Evolutionary conservation across 176 grass and related monocot genomes (phyloP).

Genomic region (Poa annua): DNA sequence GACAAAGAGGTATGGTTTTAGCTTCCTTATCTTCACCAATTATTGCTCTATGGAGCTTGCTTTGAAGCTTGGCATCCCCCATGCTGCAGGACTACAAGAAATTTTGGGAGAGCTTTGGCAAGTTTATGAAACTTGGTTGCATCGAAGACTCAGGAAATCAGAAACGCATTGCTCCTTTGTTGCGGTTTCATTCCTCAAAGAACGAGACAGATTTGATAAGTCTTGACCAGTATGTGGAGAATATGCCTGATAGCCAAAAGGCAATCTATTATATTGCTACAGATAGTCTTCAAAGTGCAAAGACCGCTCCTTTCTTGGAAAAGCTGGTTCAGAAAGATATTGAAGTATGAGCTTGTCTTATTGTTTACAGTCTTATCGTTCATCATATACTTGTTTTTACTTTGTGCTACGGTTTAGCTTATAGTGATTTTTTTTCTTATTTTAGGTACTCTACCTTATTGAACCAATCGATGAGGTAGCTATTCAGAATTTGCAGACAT

Average conservation of each 20-base stretch:
- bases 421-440: conserved; percentile 19
- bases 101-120: conserved; percentile 97
- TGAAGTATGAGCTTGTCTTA: conserved; percentile 49
- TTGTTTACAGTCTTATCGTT: neutral
- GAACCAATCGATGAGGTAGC: conserved; percentile 94
- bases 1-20: conserved; percentile 63
- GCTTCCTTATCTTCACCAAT: neutral
- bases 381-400: neutral
- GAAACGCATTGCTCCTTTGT: conserved; percentile 66
- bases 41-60: neutral
- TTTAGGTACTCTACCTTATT: conserved; percentile 80
- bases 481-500: conserved; percentile 93
- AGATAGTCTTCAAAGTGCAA: conserved; percentile 82
- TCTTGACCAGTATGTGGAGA: conserved; percentile 87
- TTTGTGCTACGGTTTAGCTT: neutral
- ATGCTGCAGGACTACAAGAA: conserved; percentile 78
- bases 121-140: conserved; percentile 87
- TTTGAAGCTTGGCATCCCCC: conserved; percentile 1
- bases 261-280: conserved; percentile 94
- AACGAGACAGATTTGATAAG: conserved; percentile 73
- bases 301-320: conserved; percentile 87
- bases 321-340: conserved; percentile 91
- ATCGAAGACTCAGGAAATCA: conserved; percentile 95
- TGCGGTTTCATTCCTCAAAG: conserved; percentile 82
- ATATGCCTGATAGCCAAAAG: conserved; percentile 78